Percentiles rank a stretch among this genome's conserved stretches.
Evolutionary conservation across 2,329 filamentous ascomycete species (phyloP).

Genomic region (Ciborinia camelliae): DNA sequence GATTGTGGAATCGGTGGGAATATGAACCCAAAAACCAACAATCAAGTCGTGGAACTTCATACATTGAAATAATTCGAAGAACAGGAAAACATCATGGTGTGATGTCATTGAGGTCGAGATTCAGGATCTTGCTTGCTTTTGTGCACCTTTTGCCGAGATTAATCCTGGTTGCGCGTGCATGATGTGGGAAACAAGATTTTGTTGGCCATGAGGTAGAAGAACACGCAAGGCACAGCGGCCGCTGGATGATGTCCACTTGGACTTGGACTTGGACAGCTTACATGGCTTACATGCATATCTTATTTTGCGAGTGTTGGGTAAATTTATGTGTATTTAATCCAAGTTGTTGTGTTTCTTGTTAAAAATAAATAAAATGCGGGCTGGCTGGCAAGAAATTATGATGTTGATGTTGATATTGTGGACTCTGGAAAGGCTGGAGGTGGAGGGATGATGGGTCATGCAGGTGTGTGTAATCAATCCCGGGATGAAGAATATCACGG

Average conservation of each 20-base stretch:
- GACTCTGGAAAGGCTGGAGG: neutral
- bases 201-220: neutral
- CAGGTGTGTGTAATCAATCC: no score
- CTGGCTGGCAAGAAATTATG: neutral
- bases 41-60: neutral
- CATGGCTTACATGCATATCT: neutral
- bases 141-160: slow-evolving; percentile 5
- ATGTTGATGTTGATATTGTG: neutral
- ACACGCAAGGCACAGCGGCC: slow-evolving; percentile 15
- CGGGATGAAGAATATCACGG: slow-evolving; percentile 6
- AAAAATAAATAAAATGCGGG: neutral
- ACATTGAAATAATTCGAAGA: slow-evolving; percentile 10
- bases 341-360: no score
- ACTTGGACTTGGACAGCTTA: neutral
- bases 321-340: neutral
- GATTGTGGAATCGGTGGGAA: neutral
- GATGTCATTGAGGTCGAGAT: slow-evolving; percentile 19
- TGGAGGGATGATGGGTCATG: neutral
- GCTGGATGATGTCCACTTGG: neutral
- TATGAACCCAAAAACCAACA: neutral
- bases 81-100: slow-evolving; percentile 15
- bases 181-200: slow-evolving; percentile 20
- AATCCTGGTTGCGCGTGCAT: slow-evolving; percentile 13
- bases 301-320: neutral
- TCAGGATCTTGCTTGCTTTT: slow-evolving; percentile 15